These are phyloP conservation scores for Coniella lustricola DNA, from an alignment of 2,329 filamentous ascomycete genomes.

Conservation along the genomic window DNA sequence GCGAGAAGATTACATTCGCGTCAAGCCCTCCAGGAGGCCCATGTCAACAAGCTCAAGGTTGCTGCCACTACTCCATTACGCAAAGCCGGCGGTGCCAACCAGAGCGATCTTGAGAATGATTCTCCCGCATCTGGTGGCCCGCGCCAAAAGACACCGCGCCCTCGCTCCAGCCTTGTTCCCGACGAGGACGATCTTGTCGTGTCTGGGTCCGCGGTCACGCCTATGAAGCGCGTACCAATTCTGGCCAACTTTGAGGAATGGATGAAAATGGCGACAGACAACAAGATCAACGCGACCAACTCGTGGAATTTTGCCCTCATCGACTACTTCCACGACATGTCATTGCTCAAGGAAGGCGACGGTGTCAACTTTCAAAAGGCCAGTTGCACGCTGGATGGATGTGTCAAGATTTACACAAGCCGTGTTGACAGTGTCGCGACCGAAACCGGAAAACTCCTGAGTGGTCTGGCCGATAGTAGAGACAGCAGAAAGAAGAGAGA, in stretches of 20 bases:
- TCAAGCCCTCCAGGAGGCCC: conserved; percentile 80
- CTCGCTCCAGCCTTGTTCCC: conserved; percentile 26
- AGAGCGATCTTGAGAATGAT: conserved; percentile 51
- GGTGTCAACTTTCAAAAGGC: conserved; percentile 98
- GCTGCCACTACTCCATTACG: conserved; percentile 65
- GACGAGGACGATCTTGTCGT: conserved; percentile 58
- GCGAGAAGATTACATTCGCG: conserved; percentile 80
- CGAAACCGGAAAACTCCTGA: conserved; percentile 90
- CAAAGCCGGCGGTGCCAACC: conserved; percentile 49
- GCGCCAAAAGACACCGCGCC: conserved; percentile 40
- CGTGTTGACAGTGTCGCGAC: conserved; percentile 96
- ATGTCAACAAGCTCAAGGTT: conserved; percentile 86
- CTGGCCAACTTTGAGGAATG: conserved; percentile 98
- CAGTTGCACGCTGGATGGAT: conserved; percentile 93
- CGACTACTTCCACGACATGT: conserved; percentile 99
- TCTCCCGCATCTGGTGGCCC: conserved; percentile 47
- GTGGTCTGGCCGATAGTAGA: conserved; percentile 83
- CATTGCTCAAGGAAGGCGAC: conserved; percentile 88
- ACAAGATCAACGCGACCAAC: conserved; percentile 96
- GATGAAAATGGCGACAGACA: conserved; percentile 99
- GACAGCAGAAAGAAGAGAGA: conserved; percentile 65
- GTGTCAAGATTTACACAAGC: conserved; percentile 98
- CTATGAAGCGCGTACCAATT: conserved; percentile 92
- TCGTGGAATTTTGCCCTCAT: conserved; percentile 99
- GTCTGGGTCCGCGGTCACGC: conserved; percentile 72